Conservation (phyloP, 345 rosid genomes). For the Aethionema arabicum region DNA sequence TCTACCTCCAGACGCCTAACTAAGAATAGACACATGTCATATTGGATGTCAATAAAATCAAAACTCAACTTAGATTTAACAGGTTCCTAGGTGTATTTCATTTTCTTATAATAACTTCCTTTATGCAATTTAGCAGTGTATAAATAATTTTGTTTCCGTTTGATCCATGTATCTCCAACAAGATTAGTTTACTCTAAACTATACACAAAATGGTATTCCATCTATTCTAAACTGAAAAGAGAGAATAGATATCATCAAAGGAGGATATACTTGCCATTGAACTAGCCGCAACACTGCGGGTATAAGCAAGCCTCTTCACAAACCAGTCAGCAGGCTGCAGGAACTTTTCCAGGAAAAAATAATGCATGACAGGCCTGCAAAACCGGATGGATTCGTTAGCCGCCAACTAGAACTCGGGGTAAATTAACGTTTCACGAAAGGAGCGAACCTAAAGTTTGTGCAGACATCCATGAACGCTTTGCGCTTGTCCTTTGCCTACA, state of each 20-base stretch:
- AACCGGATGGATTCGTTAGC: slow-evolving; percentile 31
- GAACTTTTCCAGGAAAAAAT: slow-evolving; percentile 88
- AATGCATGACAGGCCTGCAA: slow-evolving; percentile 95
- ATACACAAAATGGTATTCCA: slow-evolving; percentile 1
- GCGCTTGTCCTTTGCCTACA: slow-evolving; percentile 82
- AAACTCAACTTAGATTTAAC: slow-evolving; percentile 1
- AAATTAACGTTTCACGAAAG: slow-evolving; percentile 15
- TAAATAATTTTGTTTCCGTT: neutral
- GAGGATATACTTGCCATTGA: slow-evolving; percentile 67
- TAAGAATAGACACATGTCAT: slow-evolving; percentile 2
- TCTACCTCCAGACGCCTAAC: slow-evolving; percentile 6
- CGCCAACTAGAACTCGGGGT: neutral
- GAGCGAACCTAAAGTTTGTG: slow-evolving; percentile 76
- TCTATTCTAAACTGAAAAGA: slow-evolving; percentile 9
- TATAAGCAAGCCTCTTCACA: slow-evolving; percentile 96
- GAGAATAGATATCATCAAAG: slow-evolving; percentile 15
- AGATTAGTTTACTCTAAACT: slow-evolving; percentile 2
- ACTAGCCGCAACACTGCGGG: slow-evolving; percentile 92
- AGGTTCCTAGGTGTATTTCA: slow-evolving; percentile 1
- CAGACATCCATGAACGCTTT: slow-evolving; percentile 80
- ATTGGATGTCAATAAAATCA: slow-evolving; percentile 8
- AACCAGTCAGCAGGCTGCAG: slow-evolving; percentile 95
- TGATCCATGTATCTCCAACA: too few relatives aligned
- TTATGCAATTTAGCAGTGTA: slow-evolving; percentile 2
- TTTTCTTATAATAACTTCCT: slow-evolving; percentile 17